Conservation (phyloP, 306 rosid species). For the Prinsepia uniflora region DNA sequence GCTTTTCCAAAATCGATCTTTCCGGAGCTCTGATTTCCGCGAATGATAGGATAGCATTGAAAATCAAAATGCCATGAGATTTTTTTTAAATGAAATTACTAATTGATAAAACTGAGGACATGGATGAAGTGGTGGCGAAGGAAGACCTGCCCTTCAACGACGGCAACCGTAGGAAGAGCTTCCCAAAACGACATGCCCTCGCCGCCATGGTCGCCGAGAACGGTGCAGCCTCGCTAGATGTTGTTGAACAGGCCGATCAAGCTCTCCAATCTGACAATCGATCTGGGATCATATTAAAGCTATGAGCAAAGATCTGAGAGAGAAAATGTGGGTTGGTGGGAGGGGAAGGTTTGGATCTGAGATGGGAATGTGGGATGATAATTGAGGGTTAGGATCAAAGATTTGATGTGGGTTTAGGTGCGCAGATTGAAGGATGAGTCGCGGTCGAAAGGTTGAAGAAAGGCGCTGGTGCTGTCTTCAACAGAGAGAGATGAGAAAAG, state of each 20-base stretch:
- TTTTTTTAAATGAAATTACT: not conserved
- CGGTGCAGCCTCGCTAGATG: constrained; percentile 96
- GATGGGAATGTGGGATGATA: constrained; percentile 18
- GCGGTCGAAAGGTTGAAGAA: too few species aligned
- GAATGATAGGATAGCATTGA: not conserved
- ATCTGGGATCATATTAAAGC: constrained; percentile 18
- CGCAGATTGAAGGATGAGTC: constrained; percentile 43
- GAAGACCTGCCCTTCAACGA: constrained; percentile 94
- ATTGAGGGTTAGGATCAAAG: constrained; percentile 4
- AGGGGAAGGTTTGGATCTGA: constrained; percentile 20
- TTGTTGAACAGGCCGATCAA: constrained; percentile 95
- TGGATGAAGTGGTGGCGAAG: not conserved
- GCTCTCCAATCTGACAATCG: constrained; percentile 98
- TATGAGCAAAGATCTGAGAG: constrained; percentile 13
- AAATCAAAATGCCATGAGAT: constrained; percentile 10
- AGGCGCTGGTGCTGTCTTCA: too few species aligned
- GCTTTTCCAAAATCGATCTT: constrained; percentile 92
- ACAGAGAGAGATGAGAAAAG: too few species aligned
- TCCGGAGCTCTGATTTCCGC: constrained; percentile 73
- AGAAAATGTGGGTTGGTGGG: not conserved
- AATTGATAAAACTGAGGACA: too few species aligned
- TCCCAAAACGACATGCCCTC: constrained; percentile 99
- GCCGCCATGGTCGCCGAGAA: constrained; percentile 92
- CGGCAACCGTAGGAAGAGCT: constrained; percentile 99
- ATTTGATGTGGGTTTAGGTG: constrained; percentile 30